Evolutionary conservation across 345 rosid genomes (phyloP).

Genomic region (Hibiscus mutabilis): DNA sequence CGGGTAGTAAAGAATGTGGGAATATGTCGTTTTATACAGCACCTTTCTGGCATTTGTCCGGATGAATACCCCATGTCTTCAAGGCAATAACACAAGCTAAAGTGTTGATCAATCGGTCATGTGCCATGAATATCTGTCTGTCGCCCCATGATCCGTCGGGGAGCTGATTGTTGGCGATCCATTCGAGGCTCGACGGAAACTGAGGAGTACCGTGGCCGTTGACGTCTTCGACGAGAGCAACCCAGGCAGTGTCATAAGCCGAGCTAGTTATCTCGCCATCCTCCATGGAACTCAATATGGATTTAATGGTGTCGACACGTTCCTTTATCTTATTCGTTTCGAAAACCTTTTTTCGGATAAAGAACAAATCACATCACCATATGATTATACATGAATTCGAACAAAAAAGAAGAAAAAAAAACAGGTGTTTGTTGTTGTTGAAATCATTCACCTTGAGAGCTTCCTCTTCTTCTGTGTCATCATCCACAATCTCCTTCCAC

Average conservation of each 20-base stretch:
- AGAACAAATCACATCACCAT: neutral
- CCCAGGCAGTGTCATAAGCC: conserved; percentile 98
- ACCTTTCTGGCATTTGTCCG: conserved; percentile 63
- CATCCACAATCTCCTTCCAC: conserved; percentile 48
- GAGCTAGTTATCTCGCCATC: conserved; percentile 88
- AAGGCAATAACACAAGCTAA: conserved; percentile 80
- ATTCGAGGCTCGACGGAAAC: conserved; percentile 59
- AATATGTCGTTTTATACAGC: no score
- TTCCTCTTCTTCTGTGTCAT: conserved; percentile 27
- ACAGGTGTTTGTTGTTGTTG: no score
- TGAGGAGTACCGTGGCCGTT: conserved; percentile 51
- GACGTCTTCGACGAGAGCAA: conserved; percentile 60
- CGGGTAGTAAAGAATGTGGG: neutral
- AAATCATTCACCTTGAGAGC: conserved; percentile 32
- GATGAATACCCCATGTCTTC: conserved; percentile 64
- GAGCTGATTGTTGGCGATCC: conserved; percentile 79
- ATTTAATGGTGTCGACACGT: conserved; percentile 37
- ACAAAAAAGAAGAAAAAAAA: neutral
- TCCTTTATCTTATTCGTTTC: conserved; percentile 30
- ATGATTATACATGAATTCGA: neutral
- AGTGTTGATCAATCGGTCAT: conserved; percentile 78
- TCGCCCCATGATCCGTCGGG: conserved; percentile 97
- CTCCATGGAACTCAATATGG: conserved; percentile 53
- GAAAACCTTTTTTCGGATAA: conserved; percentile 13
- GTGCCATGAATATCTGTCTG: conserved; percentile 45